These are phyloP conservation scores for Graphiopsis chlorocephala DNA, from an alignment of 2,329 filamentous ascomycete genomes.

Conservation along the genomic window DNA sequence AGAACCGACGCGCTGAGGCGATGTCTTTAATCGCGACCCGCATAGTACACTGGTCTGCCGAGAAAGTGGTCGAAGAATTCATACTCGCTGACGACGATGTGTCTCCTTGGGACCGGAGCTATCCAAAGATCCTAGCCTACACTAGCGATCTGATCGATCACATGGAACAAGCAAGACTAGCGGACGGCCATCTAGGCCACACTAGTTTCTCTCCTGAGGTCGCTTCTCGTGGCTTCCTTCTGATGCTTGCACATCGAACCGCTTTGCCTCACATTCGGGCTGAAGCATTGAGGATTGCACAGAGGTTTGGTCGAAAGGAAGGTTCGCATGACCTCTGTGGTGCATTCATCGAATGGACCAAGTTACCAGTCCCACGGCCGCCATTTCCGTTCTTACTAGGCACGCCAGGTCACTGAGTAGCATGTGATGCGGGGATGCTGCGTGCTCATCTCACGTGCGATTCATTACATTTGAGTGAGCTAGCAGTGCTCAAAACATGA, in stretches of 20 bases:
- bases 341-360: not conserved
- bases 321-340: not conserved
- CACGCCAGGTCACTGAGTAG: not conserved
- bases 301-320: not conserved
- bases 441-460: not conserved
- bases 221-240: not conserved
- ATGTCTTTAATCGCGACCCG: not conserved
- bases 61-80: not conserved
- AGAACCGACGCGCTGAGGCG: not conserved
- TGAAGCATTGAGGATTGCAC: not conserved
- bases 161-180: not conserved
- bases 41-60: not conserved
- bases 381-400: not conserved
- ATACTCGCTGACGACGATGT: not conserved
- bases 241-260: not conserved
- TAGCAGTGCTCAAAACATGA: too few species aligned
- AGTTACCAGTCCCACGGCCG: not conserved
- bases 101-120: not conserved
- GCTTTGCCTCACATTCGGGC: not conserved
- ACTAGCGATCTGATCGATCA: not conserved
- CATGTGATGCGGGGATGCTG: not conserved
- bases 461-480: not conserved
- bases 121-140: not conserved
- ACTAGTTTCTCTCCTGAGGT: not conserved
- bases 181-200: not conserved